These are phyloP conservation scores for Vigna radiata DNA, from an alignment of 306 rosid species.

Conservation along the genomic window DNA sequence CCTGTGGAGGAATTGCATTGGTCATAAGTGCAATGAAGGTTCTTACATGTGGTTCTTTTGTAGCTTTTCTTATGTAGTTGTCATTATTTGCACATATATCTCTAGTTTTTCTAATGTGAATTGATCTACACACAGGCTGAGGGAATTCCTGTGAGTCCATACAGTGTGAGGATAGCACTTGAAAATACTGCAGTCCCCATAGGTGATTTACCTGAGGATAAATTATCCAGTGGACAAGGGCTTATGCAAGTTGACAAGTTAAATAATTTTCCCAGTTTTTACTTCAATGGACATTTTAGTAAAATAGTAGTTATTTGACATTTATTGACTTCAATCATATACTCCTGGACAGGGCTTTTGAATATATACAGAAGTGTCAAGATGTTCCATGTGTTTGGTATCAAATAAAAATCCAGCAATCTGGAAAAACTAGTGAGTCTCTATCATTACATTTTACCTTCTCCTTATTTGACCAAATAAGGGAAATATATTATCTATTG, in stretches of 20 bases:
- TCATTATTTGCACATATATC: constrained; percentile 27
- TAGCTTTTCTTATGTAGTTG: constrained; percentile 40
- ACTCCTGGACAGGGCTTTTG: constrained; percentile 78
- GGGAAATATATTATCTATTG: constrained; percentile 27
- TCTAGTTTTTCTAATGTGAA: constrained; percentile 38
- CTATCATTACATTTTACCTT: constrained; percentile 32
- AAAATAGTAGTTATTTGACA: constrained; percentile 35
- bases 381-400: constrained; percentile 76
- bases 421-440: constrained; percentile 84
- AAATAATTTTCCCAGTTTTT: constrained; percentile 49
- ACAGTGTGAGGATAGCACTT: constrained; percentile 85
- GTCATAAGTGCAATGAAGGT: constrained; percentile 98
- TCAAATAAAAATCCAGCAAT: constrained; percentile 72
- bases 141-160: constrained; percentile 89
- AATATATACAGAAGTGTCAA: constrained; percentile 70
- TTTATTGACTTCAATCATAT: constrained; percentile 33
- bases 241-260: constrained; percentile 99
- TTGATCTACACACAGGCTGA: constrained; percentile 71
- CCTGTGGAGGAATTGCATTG: constrained; percentile 96
- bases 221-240: constrained; percentile 90
- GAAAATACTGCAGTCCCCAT: constrained; percentile 84
- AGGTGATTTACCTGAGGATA: constrained; percentile 83
- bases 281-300: constrained; percentile 23
- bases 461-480: constrained; percentile 23
- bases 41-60: constrained; percentile 38